phyloP scores from a whole-genome alignment of 441 rosid genomes.

The Francoa sonchifolia region DNA sequence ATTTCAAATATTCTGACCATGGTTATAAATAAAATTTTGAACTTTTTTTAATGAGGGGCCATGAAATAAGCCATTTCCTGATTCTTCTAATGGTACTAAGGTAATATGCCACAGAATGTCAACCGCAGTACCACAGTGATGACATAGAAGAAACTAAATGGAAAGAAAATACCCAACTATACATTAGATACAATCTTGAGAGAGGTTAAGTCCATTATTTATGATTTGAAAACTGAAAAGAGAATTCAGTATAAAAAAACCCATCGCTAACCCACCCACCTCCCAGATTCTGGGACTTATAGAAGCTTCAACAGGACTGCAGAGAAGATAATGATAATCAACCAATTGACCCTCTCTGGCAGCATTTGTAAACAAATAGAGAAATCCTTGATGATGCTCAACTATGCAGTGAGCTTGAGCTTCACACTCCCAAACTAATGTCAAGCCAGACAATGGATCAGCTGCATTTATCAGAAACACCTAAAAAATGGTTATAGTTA shows the following conservation, averaged over 20 bases:
- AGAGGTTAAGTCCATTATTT: too few relatives aligned
- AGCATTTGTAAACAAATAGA: constrained; percentile 82
- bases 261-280: constrained; percentile 35
- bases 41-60: too few relatives aligned
- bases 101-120: constrained; percentile 1
- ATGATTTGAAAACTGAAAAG: too few relatives aligned
- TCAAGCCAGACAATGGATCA: constrained; percentile 70
- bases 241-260: constrained; percentile 1
- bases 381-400: constrained; percentile 81
- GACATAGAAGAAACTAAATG: not conserved
- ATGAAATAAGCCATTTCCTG: too few relatives aligned
- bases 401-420: constrained; percentile 69
- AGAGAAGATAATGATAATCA: constrained; percentile 72
- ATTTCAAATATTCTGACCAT: too few relatives aligned
- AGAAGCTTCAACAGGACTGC: constrained; percentile 34
- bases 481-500: constrained; percentile 44
- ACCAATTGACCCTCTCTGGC: constrained; percentile 38
- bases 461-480: constrained; percentile 93
- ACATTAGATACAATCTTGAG: not conserved
- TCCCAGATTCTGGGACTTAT: constrained; percentile 58
- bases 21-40: too few relatives aligned
- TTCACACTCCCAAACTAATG: constrained; percentile 74
- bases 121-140: not conserved
- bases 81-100: too few relatives aligned
- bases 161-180: not conserved